A percentile compares a stretch with the other conserved stretches of the same genome.
phyloP scores from a whole-genome alignment of 2,329 filamentous ascomycete species.

The Aureobasidium subglaciale region DNA sequence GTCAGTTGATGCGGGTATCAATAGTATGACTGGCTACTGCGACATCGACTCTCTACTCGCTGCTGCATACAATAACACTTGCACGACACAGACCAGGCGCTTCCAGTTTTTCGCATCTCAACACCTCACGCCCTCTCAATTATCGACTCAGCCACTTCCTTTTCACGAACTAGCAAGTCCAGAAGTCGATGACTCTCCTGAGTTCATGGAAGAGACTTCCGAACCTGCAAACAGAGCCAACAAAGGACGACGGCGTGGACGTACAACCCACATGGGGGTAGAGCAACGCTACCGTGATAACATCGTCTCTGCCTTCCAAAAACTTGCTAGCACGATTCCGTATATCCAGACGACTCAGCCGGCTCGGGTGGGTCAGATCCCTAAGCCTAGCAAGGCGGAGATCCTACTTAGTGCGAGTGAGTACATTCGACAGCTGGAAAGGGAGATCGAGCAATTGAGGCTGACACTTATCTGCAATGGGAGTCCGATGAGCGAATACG shows the following conservation, averaged over 20 bases:
- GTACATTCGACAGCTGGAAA: neutral
- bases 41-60: neutral
- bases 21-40: neutral
- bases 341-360: neutral
- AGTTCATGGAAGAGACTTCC: neutral
- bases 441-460: neutral
- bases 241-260: neutral
- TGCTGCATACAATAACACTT: neutral
- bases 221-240: neutral
- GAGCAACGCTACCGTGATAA: constrained; percentile 9
- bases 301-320: neutral
- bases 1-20: neutral
- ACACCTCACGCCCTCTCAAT: too few species aligned
- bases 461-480: too few species aligned
- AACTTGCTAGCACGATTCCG: neutral
- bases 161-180: neutral
- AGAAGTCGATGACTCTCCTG: neutral
- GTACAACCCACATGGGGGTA: neutral
- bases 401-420: neutral
- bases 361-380: neutral
- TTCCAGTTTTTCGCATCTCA: neutral
- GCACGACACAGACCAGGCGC: neutral
- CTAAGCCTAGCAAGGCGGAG: constrained; percentile 4
- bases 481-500: too few species aligned
- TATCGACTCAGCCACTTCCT: neutral